These are phyloP conservation scores for Mayamaea pseudoterrestris DNA, from an alignment of 108 stramenopile species.

Conservation along the genomic window DNA sequence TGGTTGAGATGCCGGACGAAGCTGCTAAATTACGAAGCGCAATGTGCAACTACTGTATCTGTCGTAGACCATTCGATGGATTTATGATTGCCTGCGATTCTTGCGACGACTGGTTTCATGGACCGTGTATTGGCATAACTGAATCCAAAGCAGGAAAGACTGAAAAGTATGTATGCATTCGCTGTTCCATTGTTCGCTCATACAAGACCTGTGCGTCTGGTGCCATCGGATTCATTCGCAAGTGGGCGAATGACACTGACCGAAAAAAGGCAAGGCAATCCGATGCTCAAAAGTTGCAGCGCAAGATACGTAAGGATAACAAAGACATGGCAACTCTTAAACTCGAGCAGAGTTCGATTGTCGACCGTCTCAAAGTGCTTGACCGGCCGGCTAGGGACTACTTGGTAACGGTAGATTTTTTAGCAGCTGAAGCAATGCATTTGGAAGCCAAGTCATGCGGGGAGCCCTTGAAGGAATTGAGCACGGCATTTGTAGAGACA, in stretches of 20 bases:
- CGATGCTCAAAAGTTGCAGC: constrained; percentile 49
- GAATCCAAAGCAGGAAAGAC: constrained; percentile 60
- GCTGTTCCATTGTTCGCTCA: constrained; percentile 42
- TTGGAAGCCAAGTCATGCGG: too few species aligned
- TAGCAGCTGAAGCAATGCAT: too few species aligned
- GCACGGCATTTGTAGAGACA: too few species aligned
- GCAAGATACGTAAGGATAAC: constrained; percentile 57
- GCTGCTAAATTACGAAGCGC: constrained; percentile 40
- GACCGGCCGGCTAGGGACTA: constrained; percentile 45
- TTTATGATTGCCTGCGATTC: constrained; percentile 93
- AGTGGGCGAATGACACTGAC: constrained; percentile 59
- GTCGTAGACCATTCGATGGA: constrained; percentile 85
- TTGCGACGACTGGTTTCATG: constrained; percentile 95
- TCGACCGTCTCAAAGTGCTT: constrained; percentile 19
- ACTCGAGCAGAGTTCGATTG: neutral
- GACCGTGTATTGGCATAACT: constrained; percentile 71
- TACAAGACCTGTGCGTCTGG: constrained; percentile 30
- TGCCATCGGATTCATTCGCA: constrained; percentile 37
- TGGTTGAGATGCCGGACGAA: constrained; percentile 63
- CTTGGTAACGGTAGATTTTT: too few species aligned
- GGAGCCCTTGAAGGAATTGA: too few species aligned
- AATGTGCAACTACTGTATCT: constrained; percentile 74
- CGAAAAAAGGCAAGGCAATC: constrained; percentile 46
- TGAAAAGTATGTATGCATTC: constrained; percentile 70
- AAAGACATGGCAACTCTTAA: constrained; percentile 42